These are phyloP conservation scores for Hanseniaspora thailandica DNA, from an alignment of 805 yeast genomes.

Conservation along the genomic window DNA sequence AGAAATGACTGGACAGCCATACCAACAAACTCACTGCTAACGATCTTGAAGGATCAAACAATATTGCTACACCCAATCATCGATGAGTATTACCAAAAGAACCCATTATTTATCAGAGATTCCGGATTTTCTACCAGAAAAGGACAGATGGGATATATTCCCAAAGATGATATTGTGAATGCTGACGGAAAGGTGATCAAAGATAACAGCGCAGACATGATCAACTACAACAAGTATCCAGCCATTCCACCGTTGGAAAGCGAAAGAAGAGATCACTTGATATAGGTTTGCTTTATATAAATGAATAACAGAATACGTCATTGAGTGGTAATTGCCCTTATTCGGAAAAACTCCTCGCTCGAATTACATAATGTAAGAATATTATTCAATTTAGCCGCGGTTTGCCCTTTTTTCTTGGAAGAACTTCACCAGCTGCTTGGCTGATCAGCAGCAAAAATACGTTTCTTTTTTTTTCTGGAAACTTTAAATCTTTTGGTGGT, in stretches of 20 bases:
- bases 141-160: constrained; percentile 89
- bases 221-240: constrained; percentile 18
- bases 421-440: background rate
- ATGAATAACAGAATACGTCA: too few species aligned
- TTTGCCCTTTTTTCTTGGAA: background rate
- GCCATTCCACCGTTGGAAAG: constrained; percentile 65
- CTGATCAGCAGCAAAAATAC: too few species aligned
- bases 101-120: constrained; percentile 57
- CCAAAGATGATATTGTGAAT: constrained; percentile 27
- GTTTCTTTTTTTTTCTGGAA: too few species aligned
- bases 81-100: constrained; percentile 76
- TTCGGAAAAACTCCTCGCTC: too few species aligned
- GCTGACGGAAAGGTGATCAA: background rate
- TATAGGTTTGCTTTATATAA: background rate
- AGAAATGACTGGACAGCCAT: constrained; percentile 96
- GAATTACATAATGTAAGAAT: too few species aligned
- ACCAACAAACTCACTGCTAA: constrained; percentile 78
- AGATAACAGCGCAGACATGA: background rate
- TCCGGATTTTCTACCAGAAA: constrained; percentile 76
- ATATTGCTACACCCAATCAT: constrained; percentile 81
- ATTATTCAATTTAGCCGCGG: background rate
- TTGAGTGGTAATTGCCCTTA: too few species aligned
- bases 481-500: too few species aligned
- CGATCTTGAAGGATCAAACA: constrained; percentile 64
- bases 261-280: constrained; percentile 42